Evolutionary conservation across 306 rosid genomes (phyloP).

Genomic region (Fagus crenata): DNA sequence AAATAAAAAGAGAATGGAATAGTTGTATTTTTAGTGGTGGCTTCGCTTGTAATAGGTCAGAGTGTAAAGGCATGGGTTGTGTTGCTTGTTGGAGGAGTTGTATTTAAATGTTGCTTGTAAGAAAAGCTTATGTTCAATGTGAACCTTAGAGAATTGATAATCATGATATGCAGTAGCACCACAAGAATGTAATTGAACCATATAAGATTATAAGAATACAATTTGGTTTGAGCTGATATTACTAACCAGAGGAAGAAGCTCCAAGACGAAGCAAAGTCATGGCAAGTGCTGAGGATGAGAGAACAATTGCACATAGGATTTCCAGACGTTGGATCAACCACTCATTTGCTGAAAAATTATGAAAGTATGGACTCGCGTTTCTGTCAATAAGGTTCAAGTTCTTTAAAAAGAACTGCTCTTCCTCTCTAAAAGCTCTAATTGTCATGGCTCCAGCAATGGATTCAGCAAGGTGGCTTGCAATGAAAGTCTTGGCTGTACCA

Average conservation of each 20-base stretch:
- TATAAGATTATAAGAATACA: neutral
- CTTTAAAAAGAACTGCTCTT: conserved; percentile 14
- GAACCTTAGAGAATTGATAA: neutral
- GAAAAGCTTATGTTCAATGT: neutral
- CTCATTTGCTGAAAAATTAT: conserved; percentile 34
- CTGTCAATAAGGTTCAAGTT: conserved; percentile 27
- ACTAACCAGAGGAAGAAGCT: conserved; percentile 29
- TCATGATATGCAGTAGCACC: neutral
- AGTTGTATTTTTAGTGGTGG: neutral
- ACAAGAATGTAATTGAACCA: no score
- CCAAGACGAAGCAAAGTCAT: conserved; percentile 19
- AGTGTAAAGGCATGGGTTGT: neutral
- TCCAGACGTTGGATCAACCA: conserved; percentile 35
- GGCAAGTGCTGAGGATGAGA: conserved; percentile 23
- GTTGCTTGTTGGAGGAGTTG: neutral
- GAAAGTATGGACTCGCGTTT: conserved; percentile 29
- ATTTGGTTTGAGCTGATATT: neutral
- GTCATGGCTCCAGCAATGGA: conserved; percentile 34
- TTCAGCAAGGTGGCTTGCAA: conserved; percentile 38
- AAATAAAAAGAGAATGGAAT: neutral
- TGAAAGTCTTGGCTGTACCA: conserved; percentile 34
- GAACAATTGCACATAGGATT: conserved; percentile 28
- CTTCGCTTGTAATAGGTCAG: neutral
- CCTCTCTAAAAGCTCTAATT: conserved; percentile 35
- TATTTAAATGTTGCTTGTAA: neutral